phyloP scores from a whole-genome alignment of 1,139 yeast genomes.

The Nakaseomyces uthaithaninus region DNA sequence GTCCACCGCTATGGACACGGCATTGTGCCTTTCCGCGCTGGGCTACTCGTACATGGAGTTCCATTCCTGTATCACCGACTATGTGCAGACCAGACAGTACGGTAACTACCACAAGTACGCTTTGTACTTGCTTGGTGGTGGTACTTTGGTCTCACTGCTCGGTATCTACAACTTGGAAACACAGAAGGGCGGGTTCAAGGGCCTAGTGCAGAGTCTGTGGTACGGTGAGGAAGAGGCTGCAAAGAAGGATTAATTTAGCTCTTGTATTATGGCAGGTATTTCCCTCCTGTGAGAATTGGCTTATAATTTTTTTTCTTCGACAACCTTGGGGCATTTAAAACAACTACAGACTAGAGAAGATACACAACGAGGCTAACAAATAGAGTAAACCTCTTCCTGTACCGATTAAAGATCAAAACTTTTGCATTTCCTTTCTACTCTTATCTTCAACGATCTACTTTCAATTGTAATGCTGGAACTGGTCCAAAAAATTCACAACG shows the following conservation, averaged over 20 bases:
- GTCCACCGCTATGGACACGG: constrained; percentile 48
- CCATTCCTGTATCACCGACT: constrained; percentile 72
- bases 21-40: constrained; percentile 47
- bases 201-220: constrained; percentile 39
- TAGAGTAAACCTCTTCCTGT: too few relatives aligned
- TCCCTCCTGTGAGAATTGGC: too few relatives aligned
- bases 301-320: too few relatives aligned
- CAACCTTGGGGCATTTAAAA: too few relatives aligned
- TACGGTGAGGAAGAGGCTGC: constrained; percentile 13
- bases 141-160: constrained; percentile 53
- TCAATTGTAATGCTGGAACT: too few relatives aligned
- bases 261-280: too few relatives aligned
- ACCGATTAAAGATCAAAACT: too few relatives aligned
- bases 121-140: constrained; percentile 51
- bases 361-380: too few relatives aligned
- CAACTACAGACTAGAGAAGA: too few relatives aligned
- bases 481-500: too few relatives aligned
- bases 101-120: constrained; percentile 60
- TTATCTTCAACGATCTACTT: too few relatives aligned
- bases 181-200: constrained; percentile 54
- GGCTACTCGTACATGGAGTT: constrained; percentile 65
- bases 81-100: constrained; percentile 65
- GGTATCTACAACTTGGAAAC: constrained; percentile 66
- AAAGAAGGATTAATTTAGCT: constrained; percentile 6
- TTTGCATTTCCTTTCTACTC: too few relatives aligned